These are phyloP conservation scores for Garcia nutans DNA, from an alignment of 345 rosid genomes.

Conservation along the genomic window DNA sequence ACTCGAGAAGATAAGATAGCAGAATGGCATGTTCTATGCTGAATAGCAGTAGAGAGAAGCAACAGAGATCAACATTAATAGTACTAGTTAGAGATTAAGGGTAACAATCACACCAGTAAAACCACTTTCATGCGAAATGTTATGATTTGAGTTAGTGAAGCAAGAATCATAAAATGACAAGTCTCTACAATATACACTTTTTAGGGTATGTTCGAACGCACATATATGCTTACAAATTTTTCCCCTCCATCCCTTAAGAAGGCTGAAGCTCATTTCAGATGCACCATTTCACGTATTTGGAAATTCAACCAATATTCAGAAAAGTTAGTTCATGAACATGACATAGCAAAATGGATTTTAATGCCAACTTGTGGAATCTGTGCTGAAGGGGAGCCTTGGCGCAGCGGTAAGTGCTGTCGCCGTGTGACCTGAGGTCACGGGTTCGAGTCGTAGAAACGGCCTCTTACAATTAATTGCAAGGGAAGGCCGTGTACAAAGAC, in stretches of 20 bases:
- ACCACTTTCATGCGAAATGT: neutral
- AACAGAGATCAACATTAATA: neutral
- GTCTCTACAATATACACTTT: neutral
- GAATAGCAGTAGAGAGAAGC: neutral
- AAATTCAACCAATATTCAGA: too few species aligned
- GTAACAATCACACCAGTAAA: neutral
- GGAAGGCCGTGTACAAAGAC: too few species aligned
- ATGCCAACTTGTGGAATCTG: neutral
- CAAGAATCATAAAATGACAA: neutral
- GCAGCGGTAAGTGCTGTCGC: too few species aligned
- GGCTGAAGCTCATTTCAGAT: neutral
- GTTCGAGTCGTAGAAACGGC: too few species aligned
- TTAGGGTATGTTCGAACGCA: neutral
- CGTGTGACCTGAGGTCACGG: too few species aligned
- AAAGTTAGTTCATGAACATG: too few species aligned
- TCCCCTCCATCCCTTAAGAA: neutral
- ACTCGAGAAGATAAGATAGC: neutral
- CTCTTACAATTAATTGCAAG: too few species aligned
- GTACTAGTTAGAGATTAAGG: neutral
- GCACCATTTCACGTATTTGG: too few species aligned
- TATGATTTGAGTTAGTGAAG: neutral
- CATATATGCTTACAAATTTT: neutral
- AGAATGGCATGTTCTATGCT: neutral
- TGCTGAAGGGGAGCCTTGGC: too few species aligned
- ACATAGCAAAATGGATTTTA: neutral